Conservation (phyloP, 2,329 filamentous ascomycete genomes). For the Ilyonectria mors-panacis region DNA sequence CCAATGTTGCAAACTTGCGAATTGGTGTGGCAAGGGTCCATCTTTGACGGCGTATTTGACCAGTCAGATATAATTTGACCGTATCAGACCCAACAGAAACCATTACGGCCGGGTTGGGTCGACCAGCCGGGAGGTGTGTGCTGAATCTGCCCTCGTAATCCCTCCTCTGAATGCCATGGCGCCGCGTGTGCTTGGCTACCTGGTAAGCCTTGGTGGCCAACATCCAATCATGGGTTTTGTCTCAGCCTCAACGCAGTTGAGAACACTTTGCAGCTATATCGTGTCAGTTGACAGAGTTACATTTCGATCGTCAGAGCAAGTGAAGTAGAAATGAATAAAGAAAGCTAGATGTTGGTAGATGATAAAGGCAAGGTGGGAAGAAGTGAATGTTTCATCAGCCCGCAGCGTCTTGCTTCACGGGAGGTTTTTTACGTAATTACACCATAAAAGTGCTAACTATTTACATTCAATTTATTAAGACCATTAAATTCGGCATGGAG, state of each 20-base stretch:
- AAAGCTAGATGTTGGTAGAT: too few relatives aligned
- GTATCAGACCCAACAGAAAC: too few relatives aligned
- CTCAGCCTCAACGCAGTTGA: neutral
- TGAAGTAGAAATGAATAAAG: too few relatives aligned
- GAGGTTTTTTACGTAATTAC: too few relatives aligned
- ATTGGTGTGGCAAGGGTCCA: neutral
- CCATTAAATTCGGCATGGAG: slow-evolving; percentile 81
- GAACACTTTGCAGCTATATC: too few relatives aligned
- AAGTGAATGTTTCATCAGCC: too few relatives aligned
- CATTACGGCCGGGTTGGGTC: neutral
- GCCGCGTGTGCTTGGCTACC: neutral
- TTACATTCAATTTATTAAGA: slow-evolving; percentile 79
- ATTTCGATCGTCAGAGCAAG: too few relatives aligned
- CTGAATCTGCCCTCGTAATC: neutral
- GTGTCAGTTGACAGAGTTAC: too few relatives aligned
- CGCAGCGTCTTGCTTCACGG: too few relatives aligned
- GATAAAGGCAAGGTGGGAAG: too few relatives aligned
- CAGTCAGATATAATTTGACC: neutral
- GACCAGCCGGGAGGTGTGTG: neutral
- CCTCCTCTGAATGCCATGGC: neutral
- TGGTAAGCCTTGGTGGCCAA: neutral
- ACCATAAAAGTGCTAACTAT: too few relatives aligned
- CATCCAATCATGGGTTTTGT: neutral
- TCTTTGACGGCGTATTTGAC: neutral
- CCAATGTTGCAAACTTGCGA: neutral